phyloP scores from a whole-genome alignment of 371 early-diverging fungal species.

The Vairimorpha necatrix region DNA sequence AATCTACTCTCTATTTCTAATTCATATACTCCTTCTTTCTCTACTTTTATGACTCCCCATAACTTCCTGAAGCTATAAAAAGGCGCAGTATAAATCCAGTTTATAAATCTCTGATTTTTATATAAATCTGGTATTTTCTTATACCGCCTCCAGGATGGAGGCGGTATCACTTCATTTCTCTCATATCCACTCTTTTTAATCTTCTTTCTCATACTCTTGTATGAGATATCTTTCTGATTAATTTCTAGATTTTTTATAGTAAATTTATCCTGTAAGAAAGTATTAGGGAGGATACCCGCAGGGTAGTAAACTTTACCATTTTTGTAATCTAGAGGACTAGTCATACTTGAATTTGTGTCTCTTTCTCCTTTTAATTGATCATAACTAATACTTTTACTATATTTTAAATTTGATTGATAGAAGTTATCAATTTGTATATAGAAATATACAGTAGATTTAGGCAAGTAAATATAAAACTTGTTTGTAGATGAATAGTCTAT shows the following conservation, averaged over 20 bases:
- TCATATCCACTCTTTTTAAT: conserved; percentile 65
- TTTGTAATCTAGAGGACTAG: conserved; percentile 66
- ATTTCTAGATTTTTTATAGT: conserved; percentile 63
- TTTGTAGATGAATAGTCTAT: background rate
- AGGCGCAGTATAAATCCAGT: conserved; percentile 95
- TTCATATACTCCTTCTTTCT: conserved; percentile 38
- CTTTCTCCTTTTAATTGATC: conserved; percentile 73
- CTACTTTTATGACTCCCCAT: conserved; percentile 68
- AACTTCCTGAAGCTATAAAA: conserved; percentile 88
- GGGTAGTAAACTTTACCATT: conserved; percentile 72
- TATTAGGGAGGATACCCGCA: conserved; percentile 95
- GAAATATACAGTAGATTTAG: conserved; percentile 35
- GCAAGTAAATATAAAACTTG: conserved; percentile 15
- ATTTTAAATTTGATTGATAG: conserved; percentile 90
- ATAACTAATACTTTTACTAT: conserved; percentile 78
- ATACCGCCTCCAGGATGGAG: conserved; percentile 61
- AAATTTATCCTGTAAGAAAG: conserved; percentile 75
- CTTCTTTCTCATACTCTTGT: conserved; percentile 71
- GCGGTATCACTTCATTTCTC: conserved; percentile 61
- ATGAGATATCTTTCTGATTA: conserved; percentile 72
- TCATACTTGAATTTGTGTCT: conserved; percentile 59
- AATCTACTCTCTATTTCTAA: conserved; percentile 43
- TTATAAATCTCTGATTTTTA: conserved; percentile 77
- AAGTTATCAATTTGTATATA: conserved; percentile 77
- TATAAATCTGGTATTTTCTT: conserved; percentile 70